These are phyloP conservation scores for Cladosporium colombiae DNA, from an alignment of 2,329 filamentous ascomycete species.

Conservation along the genomic window DNA sequence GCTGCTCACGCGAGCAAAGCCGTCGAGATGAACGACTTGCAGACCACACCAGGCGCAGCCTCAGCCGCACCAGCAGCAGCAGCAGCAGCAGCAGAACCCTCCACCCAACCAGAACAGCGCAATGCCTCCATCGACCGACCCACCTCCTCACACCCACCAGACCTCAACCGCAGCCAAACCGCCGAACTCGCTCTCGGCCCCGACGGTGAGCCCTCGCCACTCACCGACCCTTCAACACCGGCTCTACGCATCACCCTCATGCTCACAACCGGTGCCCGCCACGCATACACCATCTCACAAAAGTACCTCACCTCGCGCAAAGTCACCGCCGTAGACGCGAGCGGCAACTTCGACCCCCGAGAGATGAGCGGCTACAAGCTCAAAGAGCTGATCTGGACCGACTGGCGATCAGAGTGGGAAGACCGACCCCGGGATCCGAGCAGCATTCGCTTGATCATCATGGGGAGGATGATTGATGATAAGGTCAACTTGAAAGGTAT, in stretches of 20 bases:
- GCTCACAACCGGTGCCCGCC: conserved; percentile 72
- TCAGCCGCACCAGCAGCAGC: background rate
- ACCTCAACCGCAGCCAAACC: conserved; percentile 19
- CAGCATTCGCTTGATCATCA: conserved; percentile 86
- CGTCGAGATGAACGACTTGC: conserved; percentile 15
- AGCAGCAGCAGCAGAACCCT: background rate
- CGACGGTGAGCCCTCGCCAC: conserved; percentile 16
- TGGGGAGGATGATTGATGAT: conserved; percentile 87
- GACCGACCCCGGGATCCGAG: conserved; percentile 80
- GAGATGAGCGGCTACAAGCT: conserved; percentile 91
- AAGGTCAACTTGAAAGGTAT: conserved; percentile 81
- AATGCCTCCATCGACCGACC: conserved; percentile 1
- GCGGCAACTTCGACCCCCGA: conserved; percentile 69
- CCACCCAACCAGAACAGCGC: background rate
- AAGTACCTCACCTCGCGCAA: conserved; percentile 80
- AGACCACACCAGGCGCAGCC: background rate
- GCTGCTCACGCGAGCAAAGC: conserved; percentile 9
- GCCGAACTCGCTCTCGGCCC: conserved; percentile 19
- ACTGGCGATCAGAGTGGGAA: conserved; percentile 90
- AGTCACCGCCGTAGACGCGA: conserved; percentile 70
- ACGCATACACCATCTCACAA: conserved; percentile 87
- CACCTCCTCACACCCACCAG: conserved; percentile 1
- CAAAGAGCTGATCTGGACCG: conserved; percentile 88
- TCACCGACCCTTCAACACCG: conserved; percentile 28
- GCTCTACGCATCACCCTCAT: conserved; percentile 77